Conservation (phyloP, 192 early-diverging fungal genomes). For the Gryganskiella cystojenkinii region DNA sequence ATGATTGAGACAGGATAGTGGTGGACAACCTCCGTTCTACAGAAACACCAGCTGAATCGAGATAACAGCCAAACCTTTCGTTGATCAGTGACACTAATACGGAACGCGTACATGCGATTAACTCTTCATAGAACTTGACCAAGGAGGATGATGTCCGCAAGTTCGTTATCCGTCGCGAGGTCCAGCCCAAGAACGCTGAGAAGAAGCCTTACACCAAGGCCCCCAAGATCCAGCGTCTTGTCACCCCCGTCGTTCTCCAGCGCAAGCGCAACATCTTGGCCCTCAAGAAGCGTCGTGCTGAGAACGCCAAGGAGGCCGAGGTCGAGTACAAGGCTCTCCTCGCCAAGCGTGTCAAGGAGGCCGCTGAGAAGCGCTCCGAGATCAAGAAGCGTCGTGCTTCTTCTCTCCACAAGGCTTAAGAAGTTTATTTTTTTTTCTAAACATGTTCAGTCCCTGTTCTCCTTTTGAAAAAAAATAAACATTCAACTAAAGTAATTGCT, state of each 20-base stretch:
- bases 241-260: conserved; percentile 97
- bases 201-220: conserved; percentile 97
- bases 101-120: too few relatives aligned
- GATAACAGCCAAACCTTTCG: background rate
- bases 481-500: too few relatives aligned
- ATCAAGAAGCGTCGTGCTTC: conserved; percentile 81
- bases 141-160: conserved; percentile 99
- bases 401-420: conserved; percentile 67
- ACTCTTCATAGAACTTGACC: conserved; percentile 76
- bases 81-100: background rate
- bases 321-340: conserved; percentile 86
- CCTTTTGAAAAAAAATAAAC: conserved; percentile 7
- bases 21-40: too few relatives aligned
- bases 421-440: conserved; percentile 8
- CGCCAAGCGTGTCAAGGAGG: conserved; percentile 94
- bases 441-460: background rate
- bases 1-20: too few relatives aligned
- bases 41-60: background rate
- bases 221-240: conserved; percentile 97
- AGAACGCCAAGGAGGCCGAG: conserved; percentile 81
- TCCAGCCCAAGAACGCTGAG: conserved; percentile 87
- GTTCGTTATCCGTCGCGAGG: conserved; percentile 98
- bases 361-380: conserved; percentile 87
- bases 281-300: conserved; percentile 87
- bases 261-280: conserved; percentile 91